These are phyloP conservation scores for Dichotomopilus funicola DNA, from an alignment of 2,329 filamentous ascomycete species.

Conservation along the genomic window DNA sequence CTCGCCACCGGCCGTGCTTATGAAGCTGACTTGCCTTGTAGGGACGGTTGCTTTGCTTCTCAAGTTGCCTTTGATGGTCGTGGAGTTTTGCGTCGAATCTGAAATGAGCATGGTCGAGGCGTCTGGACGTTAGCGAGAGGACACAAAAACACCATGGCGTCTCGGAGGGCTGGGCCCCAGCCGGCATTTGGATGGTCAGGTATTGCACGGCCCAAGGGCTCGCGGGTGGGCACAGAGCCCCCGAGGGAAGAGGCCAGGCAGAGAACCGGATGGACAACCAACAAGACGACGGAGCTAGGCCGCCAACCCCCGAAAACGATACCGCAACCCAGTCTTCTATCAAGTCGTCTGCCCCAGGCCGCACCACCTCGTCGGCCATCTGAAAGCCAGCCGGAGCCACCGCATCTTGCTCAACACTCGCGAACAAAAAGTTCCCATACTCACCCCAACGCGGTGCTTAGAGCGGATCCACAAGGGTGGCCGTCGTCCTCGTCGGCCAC, in stretches of 20 bases:
- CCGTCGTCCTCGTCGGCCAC: constrained; percentile 31
- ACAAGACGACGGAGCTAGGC: constrained; percentile 9
- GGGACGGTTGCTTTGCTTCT: neutral
- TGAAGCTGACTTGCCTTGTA: neutral
- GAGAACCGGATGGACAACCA: constrained; percentile 10
- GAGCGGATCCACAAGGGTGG: constrained; percentile 27
- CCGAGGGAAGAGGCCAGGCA: constrained; percentile 7
- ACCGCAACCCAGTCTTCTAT: constrained; percentile 22
- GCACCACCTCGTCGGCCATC: constrained; percentile 27
- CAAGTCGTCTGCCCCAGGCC: constrained; percentile 35
- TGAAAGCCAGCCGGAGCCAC: constrained; percentile 26
- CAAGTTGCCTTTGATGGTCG: constrained; percentile 8
- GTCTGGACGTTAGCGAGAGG: constrained; percentile 9
- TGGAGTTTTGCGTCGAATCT: constrained; percentile 4
- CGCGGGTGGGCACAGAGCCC: constrained; percentile 7
- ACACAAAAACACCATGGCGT: constrained; percentile 23
- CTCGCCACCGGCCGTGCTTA: neutral
- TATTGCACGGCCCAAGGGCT: constrained; percentile 10
- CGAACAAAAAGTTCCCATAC: constrained; percentile 37
- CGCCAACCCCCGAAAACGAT: constrained; percentile 16
- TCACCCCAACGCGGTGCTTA: constrained; percentile 28
- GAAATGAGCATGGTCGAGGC: constrained; percentile 19
- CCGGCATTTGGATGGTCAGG: constrained; percentile 17
- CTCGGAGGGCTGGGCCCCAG: constrained; percentile 19
- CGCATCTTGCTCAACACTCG: constrained; percentile 37